Evolutionary conservation across 148 eudicot genomes (phyloP).

Genomic region (Chenopodium berlandieri): DNA sequence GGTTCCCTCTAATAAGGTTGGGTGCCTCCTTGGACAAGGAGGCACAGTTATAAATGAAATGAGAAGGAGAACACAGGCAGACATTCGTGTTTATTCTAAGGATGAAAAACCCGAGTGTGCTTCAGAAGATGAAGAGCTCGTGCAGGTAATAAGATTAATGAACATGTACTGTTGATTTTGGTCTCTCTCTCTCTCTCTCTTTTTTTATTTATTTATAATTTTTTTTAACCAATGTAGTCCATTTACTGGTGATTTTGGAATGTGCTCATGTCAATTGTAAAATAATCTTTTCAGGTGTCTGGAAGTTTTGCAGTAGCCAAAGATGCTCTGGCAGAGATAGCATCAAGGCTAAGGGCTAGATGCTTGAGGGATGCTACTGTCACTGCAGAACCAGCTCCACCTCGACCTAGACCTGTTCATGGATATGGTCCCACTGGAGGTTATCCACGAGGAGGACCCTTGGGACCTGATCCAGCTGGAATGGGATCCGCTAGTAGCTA

Average conservation of each 20-base stretch:
- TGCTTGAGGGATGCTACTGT: slow-evolving; percentile 48
- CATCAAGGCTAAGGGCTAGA: slow-evolving; percentile 65
- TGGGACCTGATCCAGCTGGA: slow-evolving; percentile 34
- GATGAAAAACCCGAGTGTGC: slow-evolving; percentile 75
- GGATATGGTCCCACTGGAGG: slow-evolving; percentile 43
- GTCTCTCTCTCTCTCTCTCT: background rate
- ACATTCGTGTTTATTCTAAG: slow-evolving; percentile 69
- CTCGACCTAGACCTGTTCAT: slow-evolving; percentile 39
- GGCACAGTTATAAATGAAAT: slow-evolving; percentile 76
- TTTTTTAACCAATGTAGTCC: no score
- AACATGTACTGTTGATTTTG: slow-evolving; percentile 4
- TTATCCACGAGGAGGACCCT: slow-evolving; percentile 38
- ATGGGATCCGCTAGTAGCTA: slow-evolving; percentile 42
- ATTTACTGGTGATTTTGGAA: background rate
- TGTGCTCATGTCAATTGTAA: background rate
- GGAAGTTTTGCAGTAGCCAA: slow-evolving; percentile 66
- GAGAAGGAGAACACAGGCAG: slow-evolving; percentile 80
- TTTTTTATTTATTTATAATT: no score
- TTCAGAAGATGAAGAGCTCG: slow-evolving; percentile 78
- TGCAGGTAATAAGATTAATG: slow-evolving; percentile 51
- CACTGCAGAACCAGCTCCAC: slow-evolving; percentile 42
- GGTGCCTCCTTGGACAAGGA: slow-evolving; percentile 85
- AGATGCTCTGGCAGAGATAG: slow-evolving; percentile 74
- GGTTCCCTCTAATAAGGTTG: slow-evolving; percentile 75
- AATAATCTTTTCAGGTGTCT: slow-evolving; percentile 44